Evolutionary conservation across 768 basidiomycete species (phyloP).

Genomic region (Phanerochaete carnosa): DNA sequence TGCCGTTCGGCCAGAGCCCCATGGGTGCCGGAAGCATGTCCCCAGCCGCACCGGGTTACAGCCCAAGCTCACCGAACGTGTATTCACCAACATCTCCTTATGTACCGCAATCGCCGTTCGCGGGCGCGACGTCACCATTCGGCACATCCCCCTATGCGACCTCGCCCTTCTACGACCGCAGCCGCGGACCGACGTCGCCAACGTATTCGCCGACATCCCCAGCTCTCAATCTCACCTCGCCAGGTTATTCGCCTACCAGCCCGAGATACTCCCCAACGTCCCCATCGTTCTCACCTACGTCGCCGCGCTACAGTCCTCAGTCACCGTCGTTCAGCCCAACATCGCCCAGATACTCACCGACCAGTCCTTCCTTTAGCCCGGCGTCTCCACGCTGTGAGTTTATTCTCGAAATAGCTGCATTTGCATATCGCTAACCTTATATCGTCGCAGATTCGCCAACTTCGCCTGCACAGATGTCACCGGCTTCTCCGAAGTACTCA

Average conservation of each 20-base stretch:
- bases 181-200: slow-evolving; percentile 69
- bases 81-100: slow-evolving; percentile 92
- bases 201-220: slow-evolving; percentile 90
- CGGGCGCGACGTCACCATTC: slow-evolving; percentile 80
- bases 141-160: slow-evolving; percentile 79
- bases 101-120: slow-evolving; percentile 80
- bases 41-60: slow-evolving; percentile 83
- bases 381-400: slow-evolving; percentile 85
- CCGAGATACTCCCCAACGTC: slow-evolving; percentile 87
- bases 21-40: slow-evolving; percentile 84
- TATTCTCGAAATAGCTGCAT: slow-evolving; percentile 11
- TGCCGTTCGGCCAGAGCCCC: slow-evolving; percentile 84
- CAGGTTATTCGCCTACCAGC: slow-evolving; percentile 64
- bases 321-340: slow-evolving; percentile 90
- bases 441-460: slow-evolving; percentile 67
- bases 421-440: slow-evolving; percentile 6
- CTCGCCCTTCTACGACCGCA: slow-evolving; percentile 76
- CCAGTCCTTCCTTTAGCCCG: slow-evolving; percentile 88
- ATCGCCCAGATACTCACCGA: slow-evolving; percentile 86
- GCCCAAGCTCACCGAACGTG: slow-evolving; percentile 86
- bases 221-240: slow-evolving; percentile 76
- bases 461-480: slow-evolving; percentile 83
- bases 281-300: slow-evolving; percentile 88
- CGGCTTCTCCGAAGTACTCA: slow-evolving; percentile 89
- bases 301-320: slow-evolving; percentile 85